Base-by-base conservation (phyloP, 306 rosid genomes). In the Prinsepia uniflora region DNA sequence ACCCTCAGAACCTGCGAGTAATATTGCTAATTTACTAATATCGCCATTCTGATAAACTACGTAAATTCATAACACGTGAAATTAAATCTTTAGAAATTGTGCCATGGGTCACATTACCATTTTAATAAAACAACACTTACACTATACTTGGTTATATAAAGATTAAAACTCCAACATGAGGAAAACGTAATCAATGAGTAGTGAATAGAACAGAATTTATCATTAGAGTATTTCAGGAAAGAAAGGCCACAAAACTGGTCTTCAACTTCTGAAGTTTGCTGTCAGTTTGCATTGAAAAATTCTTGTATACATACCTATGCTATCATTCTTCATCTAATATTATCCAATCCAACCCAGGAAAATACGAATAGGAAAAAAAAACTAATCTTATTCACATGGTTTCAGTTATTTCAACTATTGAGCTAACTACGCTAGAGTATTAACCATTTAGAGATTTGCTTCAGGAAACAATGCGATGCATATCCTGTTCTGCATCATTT, bases 401-500 rank as follows among this genome's bases (percentile, higher is more conserved):
- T 70, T 19, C 14, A 15, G 3, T 70, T 43, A 70, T 70, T 24
- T 44, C 30, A 43, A 30, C 65, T 22, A 63, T 4, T 43, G 53
- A 40, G 10, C 65, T 70, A 70, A 9, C 74, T 70, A 70, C 22
- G 65, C 74, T 56, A 43, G 22, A 15, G 60, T 8, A 70, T 70
- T 44, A 6, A 43, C 54, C 48, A 56, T 70, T 19, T 24, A 49
- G 49, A 47, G 40, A 17, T 41, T 60, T 74, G 48, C 68, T 81
- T 84, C 76, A 87, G 59, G 67, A 74, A 56, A 72, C 63, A 30
- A 65, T 76, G 80, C 82, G 77, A 63, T n/a, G n/a, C n/a, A n/a
- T n/a, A 69, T 82, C 85, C 75, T 79, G 70, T 65, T 79, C 79
- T 15, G 77, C 77, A 57, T 73, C 90, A 22, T 85, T 87, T 30